A percentile compares a stretch with the other conserved stretches of the same genome.
Conservation (phyloP, 2,329 filamentous ascomycete species). For the Ophiostoma ulmi region DNA sequence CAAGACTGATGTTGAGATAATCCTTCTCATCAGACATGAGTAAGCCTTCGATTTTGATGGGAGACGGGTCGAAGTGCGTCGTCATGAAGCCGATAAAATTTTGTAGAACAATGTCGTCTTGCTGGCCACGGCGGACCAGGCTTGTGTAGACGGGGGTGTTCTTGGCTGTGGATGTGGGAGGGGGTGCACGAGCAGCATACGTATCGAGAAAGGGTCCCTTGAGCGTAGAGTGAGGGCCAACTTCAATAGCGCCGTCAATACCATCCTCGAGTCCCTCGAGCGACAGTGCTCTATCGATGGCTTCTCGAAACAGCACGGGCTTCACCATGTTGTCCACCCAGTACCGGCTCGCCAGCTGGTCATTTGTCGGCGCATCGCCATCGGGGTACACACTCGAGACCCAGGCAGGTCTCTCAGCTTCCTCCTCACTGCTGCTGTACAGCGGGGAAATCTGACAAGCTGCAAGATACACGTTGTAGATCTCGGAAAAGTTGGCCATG, state of each 20-base stretch:
- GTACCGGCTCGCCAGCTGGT: conserved; percentile 29
- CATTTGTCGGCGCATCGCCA: conserved; percentile 21
- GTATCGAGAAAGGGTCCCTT: conserved; percentile 25
- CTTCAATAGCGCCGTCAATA: conserved; percentile 36
- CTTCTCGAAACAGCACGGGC: conserved; percentile 31
- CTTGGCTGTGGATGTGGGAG: conserved; percentile 27
- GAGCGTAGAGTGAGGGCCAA: conserved; percentile 32
- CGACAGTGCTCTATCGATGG: conserved; percentile 19
- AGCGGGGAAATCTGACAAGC: conserved; percentile 16
- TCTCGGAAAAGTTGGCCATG: conserved; percentile 31
- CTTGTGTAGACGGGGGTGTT: conserved; percentile 34
- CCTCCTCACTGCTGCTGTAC: not conserved
- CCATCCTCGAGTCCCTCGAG: conserved; percentile 24
- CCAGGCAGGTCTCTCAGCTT: conserved; percentile 17
- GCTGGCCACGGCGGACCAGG: conserved; percentile 32
- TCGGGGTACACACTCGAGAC: conserved; percentile 30
- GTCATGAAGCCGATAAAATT: conserved; percentile 36
- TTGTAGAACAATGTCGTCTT: conserved; percentile 33
- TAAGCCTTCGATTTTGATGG: conserved; percentile 28
- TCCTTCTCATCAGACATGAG: conserved; percentile 28
- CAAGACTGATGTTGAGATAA: not conserved
- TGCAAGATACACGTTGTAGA: conserved; percentile 28
- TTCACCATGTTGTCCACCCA: conserved; percentile 34
- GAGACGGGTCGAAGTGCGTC: conserved; percentile 31
- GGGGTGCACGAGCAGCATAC: not conserved